Conservation (phyloP, 1,284 basidiomycete genomes). For the Mycocalia duriaeana region DNA sequence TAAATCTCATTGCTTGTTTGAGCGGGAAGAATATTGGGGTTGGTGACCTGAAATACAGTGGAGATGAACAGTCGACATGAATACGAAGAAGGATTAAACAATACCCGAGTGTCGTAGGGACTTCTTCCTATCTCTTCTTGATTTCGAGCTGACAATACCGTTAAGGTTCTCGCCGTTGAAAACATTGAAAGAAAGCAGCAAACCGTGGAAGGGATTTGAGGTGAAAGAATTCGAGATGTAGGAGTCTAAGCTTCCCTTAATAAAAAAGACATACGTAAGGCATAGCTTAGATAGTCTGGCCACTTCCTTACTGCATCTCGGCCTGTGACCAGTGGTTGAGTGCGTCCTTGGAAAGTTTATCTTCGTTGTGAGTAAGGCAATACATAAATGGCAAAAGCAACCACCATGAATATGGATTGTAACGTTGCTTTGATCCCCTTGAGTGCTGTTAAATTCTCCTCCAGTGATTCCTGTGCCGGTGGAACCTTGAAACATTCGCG, state of each 20-base stretch:
- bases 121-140: not conserved
- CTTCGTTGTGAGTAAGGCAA: not conserved
- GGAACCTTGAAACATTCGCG: too few species aligned
- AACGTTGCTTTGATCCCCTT: not conserved
- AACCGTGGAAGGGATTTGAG: not conserved
- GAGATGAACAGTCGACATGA: not conserved
- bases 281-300: not conserved
- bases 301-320: not conserved
- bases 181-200: not conserved
- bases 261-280: too few species aligned
- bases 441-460: too few species aligned
- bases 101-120: not conserved
- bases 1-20: not conserved
- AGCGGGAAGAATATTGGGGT: not conserved
- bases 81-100: not conserved
- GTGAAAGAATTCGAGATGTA: too few species aligned
- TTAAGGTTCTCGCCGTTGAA: not conserved
- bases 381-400: not conserved
- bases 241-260: too few species aligned
- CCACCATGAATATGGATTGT: not conserved
- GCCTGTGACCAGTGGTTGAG: not conserved
- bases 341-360: not conserved
- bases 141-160: not conserved
- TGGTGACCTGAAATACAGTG: not conserved
- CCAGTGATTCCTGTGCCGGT: too few species aligned